Evolutionary conservation across 352 stramenopile genomes (phyloP).

Genomic region (Pythium utonaiense): DNA sequence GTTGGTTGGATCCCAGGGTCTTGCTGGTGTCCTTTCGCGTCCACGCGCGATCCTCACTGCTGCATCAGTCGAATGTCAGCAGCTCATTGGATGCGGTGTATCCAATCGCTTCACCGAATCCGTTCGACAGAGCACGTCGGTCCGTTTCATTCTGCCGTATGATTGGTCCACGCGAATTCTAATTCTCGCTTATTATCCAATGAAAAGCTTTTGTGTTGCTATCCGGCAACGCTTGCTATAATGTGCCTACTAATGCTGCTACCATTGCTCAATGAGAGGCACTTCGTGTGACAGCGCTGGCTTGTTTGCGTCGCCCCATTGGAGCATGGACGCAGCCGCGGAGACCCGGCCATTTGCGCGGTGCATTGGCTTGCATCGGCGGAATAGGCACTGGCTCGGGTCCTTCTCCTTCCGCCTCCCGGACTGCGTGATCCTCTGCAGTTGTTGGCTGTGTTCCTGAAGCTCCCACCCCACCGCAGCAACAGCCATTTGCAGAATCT

Average conservation of each 20-base stretch:
- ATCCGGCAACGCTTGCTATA: background rate
- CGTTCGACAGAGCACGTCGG: conserved; percentile 17
- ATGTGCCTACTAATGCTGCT: background rate
- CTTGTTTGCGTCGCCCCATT: conserved; percentile 20
- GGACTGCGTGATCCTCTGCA: background rate
- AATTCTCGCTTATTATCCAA: conserved; percentile 5
- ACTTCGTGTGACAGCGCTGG: conserved; percentile 10
- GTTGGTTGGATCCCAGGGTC: conserved; percentile 8
- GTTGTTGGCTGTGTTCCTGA: background rate
- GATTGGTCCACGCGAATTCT: conserved; percentile 3
- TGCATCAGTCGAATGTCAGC: conserved; percentile 18
- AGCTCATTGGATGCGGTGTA: conserved; percentile 13
- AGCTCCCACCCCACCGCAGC: background rate
- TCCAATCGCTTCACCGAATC: conserved; percentile 16
- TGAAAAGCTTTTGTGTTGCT: background rate
- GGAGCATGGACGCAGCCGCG: conserved; percentile 12
- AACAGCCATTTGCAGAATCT: background rate
- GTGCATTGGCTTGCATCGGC: conserved; percentile 14
- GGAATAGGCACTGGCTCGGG: conserved; percentile 15
- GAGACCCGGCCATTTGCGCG: background rate
- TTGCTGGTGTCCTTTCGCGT: conserved; percentile 9
- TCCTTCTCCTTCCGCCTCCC: conserved; percentile 1
- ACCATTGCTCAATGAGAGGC: conserved; percentile 11
- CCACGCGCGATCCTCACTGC: conserved; percentile 8
- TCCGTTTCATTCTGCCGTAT: background rate